Conservation (phyloP, 768 basidiomycete species). For the Russula emetica region DNA sequence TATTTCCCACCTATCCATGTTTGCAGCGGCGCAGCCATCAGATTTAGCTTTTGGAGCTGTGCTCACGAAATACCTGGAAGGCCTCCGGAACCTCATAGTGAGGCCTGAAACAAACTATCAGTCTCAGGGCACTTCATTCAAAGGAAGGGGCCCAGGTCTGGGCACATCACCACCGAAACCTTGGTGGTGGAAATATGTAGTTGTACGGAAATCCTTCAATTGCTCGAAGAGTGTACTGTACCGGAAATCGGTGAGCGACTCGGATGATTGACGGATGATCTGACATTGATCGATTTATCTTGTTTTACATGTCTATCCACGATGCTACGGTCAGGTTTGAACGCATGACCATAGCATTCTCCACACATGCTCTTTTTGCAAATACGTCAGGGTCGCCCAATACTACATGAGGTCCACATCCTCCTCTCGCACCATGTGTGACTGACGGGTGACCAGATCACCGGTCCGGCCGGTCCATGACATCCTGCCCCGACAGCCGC, state of each 20-base stretch:
- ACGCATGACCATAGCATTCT: constrained; percentile 46
- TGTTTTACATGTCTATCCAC: constrained; percentile 13
- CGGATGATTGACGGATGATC: no score
- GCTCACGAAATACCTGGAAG: constrained; percentile 49
- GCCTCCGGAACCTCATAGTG: constrained; percentile 41
- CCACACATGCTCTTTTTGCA: constrained; percentile 47
- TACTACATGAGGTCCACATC: no score
- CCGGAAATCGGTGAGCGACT: constrained; percentile 47
- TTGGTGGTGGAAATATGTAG: constrained; percentile 57
- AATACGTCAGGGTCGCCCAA: constrained; percentile 27
- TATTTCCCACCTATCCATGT: constrained; percentile 51
- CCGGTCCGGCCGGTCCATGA: no score
- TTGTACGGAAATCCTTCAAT: constrained; percentile 52
- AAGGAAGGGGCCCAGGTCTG: constrained; percentile 23
- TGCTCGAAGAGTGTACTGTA: constrained; percentile 54
- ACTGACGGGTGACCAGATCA: no score
- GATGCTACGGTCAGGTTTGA: constrained; percentile 42
- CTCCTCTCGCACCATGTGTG: no score
- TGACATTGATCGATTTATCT: constrained; percentile 3
- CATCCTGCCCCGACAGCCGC: constrained; percentile 25
- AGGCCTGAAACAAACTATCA: constrained; percentile 32
- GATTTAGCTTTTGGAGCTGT: constrained; percentile 51
- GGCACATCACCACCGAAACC: constrained; percentile 25
- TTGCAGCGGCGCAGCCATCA: constrained; percentile 46
- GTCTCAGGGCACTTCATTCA: constrained; percentile 22